Percentiles rank a stretch among this genome's conserved stretches.
Conservation (phyloP, 1,284 basidiomycete species). For the Anthracocystis panici-leucophaei region DNA sequence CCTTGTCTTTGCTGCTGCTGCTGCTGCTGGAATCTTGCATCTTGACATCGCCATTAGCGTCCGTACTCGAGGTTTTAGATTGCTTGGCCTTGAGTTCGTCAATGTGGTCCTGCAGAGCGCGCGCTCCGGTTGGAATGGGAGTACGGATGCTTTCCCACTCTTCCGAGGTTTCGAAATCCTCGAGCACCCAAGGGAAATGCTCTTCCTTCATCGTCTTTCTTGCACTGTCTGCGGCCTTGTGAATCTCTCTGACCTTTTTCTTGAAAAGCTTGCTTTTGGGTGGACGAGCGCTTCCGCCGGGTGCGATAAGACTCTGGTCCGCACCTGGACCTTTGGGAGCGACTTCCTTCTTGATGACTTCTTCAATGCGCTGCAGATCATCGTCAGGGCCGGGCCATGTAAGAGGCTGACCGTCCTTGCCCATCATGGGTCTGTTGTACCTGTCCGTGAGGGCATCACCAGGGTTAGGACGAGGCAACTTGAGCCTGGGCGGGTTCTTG, state of each 20-base stretch:
- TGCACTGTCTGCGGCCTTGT: conserved; percentile 64
- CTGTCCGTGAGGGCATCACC: conserved; percentile 63
- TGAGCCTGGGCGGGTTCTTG: conserved; percentile 66
- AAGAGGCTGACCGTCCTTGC: conserved; percentile 58
- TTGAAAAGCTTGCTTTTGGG: conserved; percentile 59
- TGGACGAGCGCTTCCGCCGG: conserved; percentile 42
- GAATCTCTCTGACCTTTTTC: conserved; percentile 66
- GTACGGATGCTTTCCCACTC: conserved; percentile 65
- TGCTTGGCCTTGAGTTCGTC: conserved; percentile 45
- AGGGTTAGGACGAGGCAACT: conserved; percentile 57
- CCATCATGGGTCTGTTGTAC: conserved; percentile 59
- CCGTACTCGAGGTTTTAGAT: conserved; percentile 7
- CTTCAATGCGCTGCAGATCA: conserved; percentile 52
- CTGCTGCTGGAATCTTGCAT: conserved; percentile 16
- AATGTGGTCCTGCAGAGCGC: conserved; percentile 52
- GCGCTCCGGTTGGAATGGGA: conserved; percentile 55
- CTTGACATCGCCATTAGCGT: conserved; percentile 37
- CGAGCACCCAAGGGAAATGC: conserved; percentile 67
- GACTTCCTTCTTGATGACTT: conserved; percentile 43
- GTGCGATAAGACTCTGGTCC: conserved; percentile 54
- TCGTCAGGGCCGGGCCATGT: conserved; percentile 54
- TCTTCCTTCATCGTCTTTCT: conserved; percentile 66
- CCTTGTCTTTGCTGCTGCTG: conserved; percentile 22
- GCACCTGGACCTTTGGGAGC: conserved; percentile 44
- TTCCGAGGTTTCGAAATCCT: conserved; percentile 66